A percentile compares a stretch with the other conserved stretches of the same genome.
phyloP scores from a whole-genome alignment of 805 yeast species.

The Debaryomyces tyrocola region DNA sequence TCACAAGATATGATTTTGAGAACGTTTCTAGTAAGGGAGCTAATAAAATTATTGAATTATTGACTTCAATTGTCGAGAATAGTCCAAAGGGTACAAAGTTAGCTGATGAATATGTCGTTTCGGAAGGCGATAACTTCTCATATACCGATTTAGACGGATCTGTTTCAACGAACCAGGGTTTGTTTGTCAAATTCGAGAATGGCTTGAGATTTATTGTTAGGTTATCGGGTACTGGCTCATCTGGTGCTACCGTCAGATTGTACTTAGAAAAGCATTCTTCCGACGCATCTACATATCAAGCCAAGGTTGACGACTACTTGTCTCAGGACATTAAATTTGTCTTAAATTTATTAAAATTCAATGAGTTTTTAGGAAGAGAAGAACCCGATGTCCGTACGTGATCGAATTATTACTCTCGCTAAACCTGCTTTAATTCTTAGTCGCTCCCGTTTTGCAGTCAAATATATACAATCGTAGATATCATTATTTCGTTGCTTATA shows the following conservation, averaged over 20 bases:
- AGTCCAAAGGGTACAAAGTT: constrained; percentile 47
- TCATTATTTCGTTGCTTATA: too few relatives aligned
- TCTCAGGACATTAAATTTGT: constrained; percentile 61
- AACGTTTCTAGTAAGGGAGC: constrained; percentile 79
- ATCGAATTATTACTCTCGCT: not conserved
- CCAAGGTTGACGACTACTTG: constrained; percentile 68
- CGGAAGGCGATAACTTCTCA: constrained; percentile 82
- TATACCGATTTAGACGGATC: constrained; percentile 95
- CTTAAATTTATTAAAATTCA: constrained; percentile 65
- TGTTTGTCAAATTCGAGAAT: constrained; percentile 74
- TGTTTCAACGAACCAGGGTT: constrained; percentile 84
- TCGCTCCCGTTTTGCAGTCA: too few relatives aligned
- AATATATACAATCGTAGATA: too few relatives aligned
- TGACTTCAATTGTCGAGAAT: constrained; percentile 28
- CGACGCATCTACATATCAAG: constrained; percentile 50
- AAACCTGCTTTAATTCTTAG: too few relatives aligned
- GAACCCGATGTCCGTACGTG: constrained; percentile 88
- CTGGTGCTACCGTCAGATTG: constrained; percentile 94
- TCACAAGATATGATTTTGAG: constrained; percentile 94
- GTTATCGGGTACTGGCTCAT: constrained; percentile 94
- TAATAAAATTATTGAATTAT: constrained; percentile 55
- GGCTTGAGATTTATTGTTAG: constrained; percentile 88
- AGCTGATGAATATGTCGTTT: constrained; percentile 53
- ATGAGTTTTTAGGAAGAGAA: constrained; percentile 73
- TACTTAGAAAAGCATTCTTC: constrained; percentile 81